phyloP scores from a whole-genome alignment of 108 stramenopile species.

The Mayamaea pseudoterrestris region DNA sequence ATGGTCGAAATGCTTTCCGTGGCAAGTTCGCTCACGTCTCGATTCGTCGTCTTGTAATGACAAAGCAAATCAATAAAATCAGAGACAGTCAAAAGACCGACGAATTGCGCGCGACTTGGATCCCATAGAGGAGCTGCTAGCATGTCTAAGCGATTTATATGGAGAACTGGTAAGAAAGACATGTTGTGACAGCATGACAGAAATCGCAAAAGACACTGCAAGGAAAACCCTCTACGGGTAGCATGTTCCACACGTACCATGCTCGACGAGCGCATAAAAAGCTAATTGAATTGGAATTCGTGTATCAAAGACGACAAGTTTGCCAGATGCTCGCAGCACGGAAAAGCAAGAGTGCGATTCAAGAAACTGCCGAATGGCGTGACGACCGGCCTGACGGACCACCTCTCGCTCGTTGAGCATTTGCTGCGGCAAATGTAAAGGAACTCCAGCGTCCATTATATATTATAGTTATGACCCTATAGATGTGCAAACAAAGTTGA shows the following conservation, averaged over 20 bases:
- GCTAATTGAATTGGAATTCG: slow-evolving; percentile 95
- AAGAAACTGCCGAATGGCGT: slow-evolving; percentile 69
- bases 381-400: slow-evolving; percentile 57
- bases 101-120: slow-evolving; percentile 69
- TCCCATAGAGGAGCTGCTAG: slow-evolving; percentile 95
- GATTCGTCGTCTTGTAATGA: slow-evolving; percentile 49
- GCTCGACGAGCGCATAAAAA: slow-evolving; percentile 97
- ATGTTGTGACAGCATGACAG: not conserved
- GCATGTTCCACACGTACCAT: slow-evolving; percentile 87
- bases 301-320: slow-evolving; percentile 96
- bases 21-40: slow-evolving; percentile 53
- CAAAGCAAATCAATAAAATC: slow-evolving; percentile 94
- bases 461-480: too few relatives aligned
- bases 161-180: not conserved
- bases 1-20: slow-evolving; percentile 75
- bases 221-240: too few relatives aligned
- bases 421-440: too few relatives aligned
- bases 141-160: slow-evolving; percentile 45
- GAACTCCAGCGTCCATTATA: too few relatives aligned
- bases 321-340: slow-evolving; percentile 63
- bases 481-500: too few relatives aligned
- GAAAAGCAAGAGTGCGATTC: slow-evolving; percentile 63
- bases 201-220: not conserved
- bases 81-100: slow-evolving; percentile 88
- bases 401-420: slow-evolving; percentile 58